These are phyloP conservation scores for Irpex rosettiformis DNA, from an alignment of 1,284 basidiomycete species.

Conservation along the genomic window DNA sequence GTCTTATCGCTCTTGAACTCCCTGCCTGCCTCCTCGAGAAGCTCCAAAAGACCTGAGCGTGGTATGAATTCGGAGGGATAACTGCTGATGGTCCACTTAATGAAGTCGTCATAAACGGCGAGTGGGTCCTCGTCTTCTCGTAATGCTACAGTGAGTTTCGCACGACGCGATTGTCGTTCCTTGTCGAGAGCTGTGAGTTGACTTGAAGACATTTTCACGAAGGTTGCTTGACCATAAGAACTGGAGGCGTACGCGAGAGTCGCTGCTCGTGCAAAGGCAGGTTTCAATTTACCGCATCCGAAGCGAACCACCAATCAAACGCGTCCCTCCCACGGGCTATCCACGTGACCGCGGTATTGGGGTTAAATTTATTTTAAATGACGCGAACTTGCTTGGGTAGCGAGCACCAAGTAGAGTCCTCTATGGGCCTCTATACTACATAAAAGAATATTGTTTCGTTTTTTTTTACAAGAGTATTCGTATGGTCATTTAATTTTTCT, in stretches of 20 bases:
- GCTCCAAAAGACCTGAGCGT: slow-evolving; percentile 60
- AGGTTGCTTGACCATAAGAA: background rate
- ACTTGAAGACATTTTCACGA: background rate
- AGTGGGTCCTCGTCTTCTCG: slow-evolving; percentile 69
- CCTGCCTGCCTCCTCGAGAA: slow-evolving; percentile 74
- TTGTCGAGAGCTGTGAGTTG: slow-evolving; percentile 25
- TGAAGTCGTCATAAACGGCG: slow-evolving; percentile 60
- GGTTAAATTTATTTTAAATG: no score
- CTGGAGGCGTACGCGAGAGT: background rate
- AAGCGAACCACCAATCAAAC: no score
- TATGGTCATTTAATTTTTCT: no score
- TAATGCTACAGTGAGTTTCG: slow-evolving; percentile 35
- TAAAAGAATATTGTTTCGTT: no score
- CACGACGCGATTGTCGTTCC: slow-evolving; percentile 33
- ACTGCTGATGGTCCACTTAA: slow-evolving; percentile 65
- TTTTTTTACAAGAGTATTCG: no score
- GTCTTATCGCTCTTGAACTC: slow-evolving; percentile 76
- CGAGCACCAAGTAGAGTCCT: no score
- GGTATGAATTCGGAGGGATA: slow-evolving; percentile 41
- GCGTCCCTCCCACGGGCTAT: background rate
- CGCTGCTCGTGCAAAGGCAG: no score
- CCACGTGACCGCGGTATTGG: background rate
- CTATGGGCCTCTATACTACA: no score
- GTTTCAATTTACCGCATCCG: no score
- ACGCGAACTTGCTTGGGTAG: no score